A percentile compares a stretch with the other conserved stretches of the same genome.
Evolutionary conservation across 2,329 filamentous ascomycete genomes (phyloP).

Genomic region (Pseudocercospora fijiensis): DNA sequence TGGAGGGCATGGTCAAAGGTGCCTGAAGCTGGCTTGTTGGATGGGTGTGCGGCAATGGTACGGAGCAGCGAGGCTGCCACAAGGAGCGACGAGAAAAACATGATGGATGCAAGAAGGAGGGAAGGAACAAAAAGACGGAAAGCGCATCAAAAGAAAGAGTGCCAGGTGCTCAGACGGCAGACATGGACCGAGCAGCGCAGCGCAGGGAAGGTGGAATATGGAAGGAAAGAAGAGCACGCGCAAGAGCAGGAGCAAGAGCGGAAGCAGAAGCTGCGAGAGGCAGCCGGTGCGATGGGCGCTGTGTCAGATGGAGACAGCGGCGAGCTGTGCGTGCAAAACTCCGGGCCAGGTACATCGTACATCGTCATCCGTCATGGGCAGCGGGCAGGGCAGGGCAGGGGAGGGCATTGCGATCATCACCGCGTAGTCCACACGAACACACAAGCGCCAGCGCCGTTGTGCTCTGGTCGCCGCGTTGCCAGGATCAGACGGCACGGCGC

Average conservation of each 20-base stretch:
- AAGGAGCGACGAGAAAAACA: slow-evolving; percentile 19
- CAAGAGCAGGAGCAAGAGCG: neutral
- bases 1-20: slow-evolving; percentile 4
- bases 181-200: neutral
- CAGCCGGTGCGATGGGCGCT: neutral
- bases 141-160: slow-evolving; percentile 1
- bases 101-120: slow-evolving; percentile 8
- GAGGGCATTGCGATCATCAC: slow-evolving; percentile 1
- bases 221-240: neutral
- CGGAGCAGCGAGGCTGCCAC: slow-evolving; percentile 12
- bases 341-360: neutral
- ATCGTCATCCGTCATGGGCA: no score
- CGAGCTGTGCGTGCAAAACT: neutral
- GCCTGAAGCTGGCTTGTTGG: slow-evolving; percentile 21
- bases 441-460: slow-evolving; percentile 2
- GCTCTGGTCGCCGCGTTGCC: neutral
- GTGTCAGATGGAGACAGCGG: neutral
- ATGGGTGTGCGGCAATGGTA: slow-evolving; percentile 1
- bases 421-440: neutral
- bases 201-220: neutral
- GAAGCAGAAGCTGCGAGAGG: neutral
- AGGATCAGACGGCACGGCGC: no score
- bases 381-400: neutral
- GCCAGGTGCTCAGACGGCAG: slow-evolving; percentile 7
- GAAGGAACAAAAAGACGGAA: slow-evolving; percentile 3